These are phyloP conservation scores for Bauhinia variegata DNA, from an alignment of 306 rosid species.

Conservation along the genomic window DNA sequence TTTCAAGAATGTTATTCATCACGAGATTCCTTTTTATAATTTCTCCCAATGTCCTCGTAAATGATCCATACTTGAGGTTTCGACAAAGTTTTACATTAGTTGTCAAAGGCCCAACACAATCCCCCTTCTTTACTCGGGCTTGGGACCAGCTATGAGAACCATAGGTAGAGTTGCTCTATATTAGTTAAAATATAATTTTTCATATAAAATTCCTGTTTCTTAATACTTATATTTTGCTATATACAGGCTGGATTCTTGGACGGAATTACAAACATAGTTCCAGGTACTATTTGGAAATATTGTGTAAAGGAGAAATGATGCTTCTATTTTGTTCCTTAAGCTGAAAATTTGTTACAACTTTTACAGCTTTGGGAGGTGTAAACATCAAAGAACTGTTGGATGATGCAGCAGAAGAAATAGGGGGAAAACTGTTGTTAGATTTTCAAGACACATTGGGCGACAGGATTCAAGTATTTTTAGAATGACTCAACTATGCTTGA, in stretches of 20 bases:
- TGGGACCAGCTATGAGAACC: no score
- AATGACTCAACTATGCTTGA: slow-evolving; percentile 44
- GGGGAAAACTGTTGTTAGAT: slow-evolving; percentile 80
- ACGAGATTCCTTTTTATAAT: no score
- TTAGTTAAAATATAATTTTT: no score
- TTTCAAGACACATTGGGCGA: slow-evolving; percentile 82
- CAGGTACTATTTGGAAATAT: slow-evolving; percentile 59
- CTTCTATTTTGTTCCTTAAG: slow-evolving; percentile 19
- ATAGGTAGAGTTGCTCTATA: no score
- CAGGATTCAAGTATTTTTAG: slow-evolving; percentile 86
- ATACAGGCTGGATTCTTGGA: slow-evolving; percentile 96
- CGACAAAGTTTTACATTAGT: no score
- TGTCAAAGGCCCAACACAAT: no score
- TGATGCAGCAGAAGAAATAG: slow-evolving; percentile 75
- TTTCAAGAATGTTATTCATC: no score
- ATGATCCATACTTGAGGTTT: no score
- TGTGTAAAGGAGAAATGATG: slow-evolving; percentile 18
- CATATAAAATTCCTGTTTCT: slow-evolving; percentile 21
- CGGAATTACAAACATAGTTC: slow-evolving; percentile 84
- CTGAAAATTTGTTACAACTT: slow-evolving; percentile 24
- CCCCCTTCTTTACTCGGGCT: no score
- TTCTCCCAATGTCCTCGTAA: no score
- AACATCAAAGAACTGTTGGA: slow-evolving; percentile 81
- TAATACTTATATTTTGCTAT: slow-evolving; percentile 27
- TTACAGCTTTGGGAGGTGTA: slow-evolving; percentile 81